phyloP scores from a whole-genome alignment of 2,329 filamentous ascomycete species.

The Salinomyces thailandicus region DNA sequence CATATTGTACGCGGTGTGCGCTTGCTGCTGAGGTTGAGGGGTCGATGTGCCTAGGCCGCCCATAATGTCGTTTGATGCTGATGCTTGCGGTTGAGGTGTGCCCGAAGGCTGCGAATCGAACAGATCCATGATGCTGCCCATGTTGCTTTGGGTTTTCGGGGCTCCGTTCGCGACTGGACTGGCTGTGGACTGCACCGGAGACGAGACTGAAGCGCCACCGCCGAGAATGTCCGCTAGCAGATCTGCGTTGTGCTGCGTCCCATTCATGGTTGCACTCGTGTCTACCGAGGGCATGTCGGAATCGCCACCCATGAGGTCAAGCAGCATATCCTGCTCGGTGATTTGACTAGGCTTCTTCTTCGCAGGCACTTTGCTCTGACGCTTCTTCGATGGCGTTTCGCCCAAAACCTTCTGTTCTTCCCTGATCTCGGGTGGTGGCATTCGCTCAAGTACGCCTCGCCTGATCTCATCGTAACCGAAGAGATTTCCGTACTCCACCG shows the following conservation, averaged over 20 bases:
- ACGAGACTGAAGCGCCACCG: slow-evolving; percentile 44
- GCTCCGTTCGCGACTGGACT: slow-evolving; percentile 15
- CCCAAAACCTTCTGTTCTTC: slow-evolving; percentile 88
- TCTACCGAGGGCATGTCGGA: slow-evolving; percentile 51
- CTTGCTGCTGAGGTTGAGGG: slow-evolving; percentile 35
- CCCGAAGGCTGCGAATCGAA: slow-evolving; percentile 47
- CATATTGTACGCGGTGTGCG: slow-evolving; percentile 70
- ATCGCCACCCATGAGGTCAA: slow-evolving; percentile 81
- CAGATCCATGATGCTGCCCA: slow-evolving; percentile 74
- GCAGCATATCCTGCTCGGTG: slow-evolving; percentile 80
- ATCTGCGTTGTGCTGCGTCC: slow-evolving; percentile 62
- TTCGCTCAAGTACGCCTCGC: slow-evolving; percentile 85
- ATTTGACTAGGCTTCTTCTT: slow-evolving; percentile 72
- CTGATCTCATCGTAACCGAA: slow-evolving; percentile 83
- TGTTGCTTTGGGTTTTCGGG: slow-evolving; percentile 26
- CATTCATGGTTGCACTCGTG: slow-evolving; percentile 45
- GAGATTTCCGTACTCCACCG: slow-evolving; percentile 91
- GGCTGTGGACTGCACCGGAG: slow-evolving; percentile 32
- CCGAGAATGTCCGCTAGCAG: slow-evolving; percentile 86
- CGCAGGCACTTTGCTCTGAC: slow-evolving; percentile 47
- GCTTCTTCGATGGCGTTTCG: slow-evolving; percentile 50
- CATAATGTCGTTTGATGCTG: slow-evolving; percentile 33
- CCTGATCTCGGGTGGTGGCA: slow-evolving; percentile 94
- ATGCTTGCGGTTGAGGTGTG: slow-evolving; percentile 9
- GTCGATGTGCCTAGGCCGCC: slow-evolving; percentile 38